Evolutionary conservation across 176 grass and related monocot genomes (phyloP).

Genomic region (Oryza nivara): DNA sequence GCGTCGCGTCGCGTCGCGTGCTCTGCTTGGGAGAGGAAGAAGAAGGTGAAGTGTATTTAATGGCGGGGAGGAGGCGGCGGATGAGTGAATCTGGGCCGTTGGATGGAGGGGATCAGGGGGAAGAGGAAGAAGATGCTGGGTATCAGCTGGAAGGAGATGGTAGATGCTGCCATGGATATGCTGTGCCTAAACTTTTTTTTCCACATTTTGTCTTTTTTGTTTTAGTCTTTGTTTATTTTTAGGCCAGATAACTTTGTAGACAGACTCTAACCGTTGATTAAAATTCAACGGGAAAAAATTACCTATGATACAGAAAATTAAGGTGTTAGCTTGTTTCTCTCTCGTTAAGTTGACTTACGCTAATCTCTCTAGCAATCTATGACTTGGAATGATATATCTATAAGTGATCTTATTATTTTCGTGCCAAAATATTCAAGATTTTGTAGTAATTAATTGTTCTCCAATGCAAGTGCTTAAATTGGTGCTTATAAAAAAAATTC

Average conservation of each 20-base stretch:
- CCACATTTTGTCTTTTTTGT: not conserved
- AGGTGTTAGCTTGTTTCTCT: no score
- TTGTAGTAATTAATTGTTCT: no score
- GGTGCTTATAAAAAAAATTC: no score
- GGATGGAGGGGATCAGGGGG: conserved; percentile 38
- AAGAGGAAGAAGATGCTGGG: conserved; percentile 67
- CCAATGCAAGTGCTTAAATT: no score
- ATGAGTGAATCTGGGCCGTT: conserved; percentile 29
- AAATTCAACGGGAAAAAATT: not conserved
- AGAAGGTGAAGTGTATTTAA: conserved; percentile 49
- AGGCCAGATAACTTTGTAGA: not conserved
- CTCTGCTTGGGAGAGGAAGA: not conserved
- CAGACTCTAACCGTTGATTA: not conserved
- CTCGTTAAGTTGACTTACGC: no score
- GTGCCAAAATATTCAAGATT: no score
- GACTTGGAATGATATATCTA: no score
- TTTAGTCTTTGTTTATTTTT: not conserved
- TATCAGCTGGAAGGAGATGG: conserved; percentile 2
- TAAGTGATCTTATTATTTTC: no score
- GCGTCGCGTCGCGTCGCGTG: no score
- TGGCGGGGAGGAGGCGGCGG: conserved; percentile 18
- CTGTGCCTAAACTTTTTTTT: not conserved
- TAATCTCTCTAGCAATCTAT: no score
- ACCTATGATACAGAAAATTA: no score
- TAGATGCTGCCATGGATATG: not conserved